A percentile compares a stretch with the other conserved stretches of the same genome.
These are phyloP conservation scores for Dillenia turbinata DNA, from an alignment of 164 flowering plant species.

Conservation along the genomic window DNA sequence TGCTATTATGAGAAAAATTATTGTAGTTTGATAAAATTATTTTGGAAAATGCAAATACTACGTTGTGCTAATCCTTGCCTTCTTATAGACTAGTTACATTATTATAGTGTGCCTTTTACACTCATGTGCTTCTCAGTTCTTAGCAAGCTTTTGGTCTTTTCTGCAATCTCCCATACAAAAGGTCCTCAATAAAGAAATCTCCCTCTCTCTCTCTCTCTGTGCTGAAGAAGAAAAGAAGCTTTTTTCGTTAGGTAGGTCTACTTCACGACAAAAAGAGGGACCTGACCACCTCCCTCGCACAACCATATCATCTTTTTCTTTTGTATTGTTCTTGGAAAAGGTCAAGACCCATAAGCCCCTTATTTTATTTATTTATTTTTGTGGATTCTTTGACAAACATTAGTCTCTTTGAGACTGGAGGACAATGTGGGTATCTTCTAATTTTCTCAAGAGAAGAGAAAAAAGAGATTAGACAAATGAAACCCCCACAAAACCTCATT, in stretches of 20 bases:
- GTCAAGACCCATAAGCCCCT: conserved; percentile 22
- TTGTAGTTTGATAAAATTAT: no score
- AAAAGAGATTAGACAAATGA: conserved; percentile 36
- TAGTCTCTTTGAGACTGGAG: conserved; percentile 34
- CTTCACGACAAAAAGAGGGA: conserved; percentile 38
- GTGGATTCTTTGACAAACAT: conserved; percentile 68
- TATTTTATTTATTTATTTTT: conserved; percentile 15
- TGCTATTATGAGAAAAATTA: no score
- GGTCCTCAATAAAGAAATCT: conserved; percentile 8
- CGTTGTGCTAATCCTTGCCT: no score
- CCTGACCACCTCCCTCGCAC: conserved; percentile 17
- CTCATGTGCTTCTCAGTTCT: not conserved
- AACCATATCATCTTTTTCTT: conserved; percentile 17
- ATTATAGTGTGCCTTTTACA: not conserved
- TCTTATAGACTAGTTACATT: no score
- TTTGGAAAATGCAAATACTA: no score
- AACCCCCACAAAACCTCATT: conserved; percentile 36
- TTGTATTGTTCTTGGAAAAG: conserved; percentile 44
- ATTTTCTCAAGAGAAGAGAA: conserved; percentile 2
- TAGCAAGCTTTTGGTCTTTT: conserved; percentile 12
- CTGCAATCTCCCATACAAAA: conserved; percentile 20
- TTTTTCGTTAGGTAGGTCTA: conserved; percentile 17
- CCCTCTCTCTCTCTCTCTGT: conserved; percentile 7
- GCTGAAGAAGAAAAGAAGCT: conserved; percentile 23
- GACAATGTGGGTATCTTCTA: conserved; percentile 50